phyloP scores from a whole-genome alignment of 306 rosid genomes.

The Vicia sativa region DNA sequence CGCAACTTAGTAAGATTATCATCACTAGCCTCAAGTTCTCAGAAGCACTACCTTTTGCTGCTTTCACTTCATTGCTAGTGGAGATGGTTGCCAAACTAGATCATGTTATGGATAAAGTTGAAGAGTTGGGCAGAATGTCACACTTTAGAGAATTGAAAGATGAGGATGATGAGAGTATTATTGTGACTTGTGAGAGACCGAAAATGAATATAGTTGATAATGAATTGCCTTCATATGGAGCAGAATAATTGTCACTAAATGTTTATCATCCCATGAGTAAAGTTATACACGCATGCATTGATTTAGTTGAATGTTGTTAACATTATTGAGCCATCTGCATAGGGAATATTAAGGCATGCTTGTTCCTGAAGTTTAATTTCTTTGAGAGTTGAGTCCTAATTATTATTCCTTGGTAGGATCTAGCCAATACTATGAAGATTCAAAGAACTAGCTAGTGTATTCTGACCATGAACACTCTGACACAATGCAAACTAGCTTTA shows the following conservation, averaged over 20 bases:
- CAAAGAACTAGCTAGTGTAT: conserved; percentile 5
- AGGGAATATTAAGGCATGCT: not conserved
- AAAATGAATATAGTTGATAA: conserved; percentile 22
- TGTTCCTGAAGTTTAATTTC: not conserved
- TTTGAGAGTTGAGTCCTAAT: not conserved
- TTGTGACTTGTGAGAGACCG: conserved; percentile 57
- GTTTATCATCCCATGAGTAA: not conserved
- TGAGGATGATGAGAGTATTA: conserved; percentile 51
- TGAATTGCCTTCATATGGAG: conserved; percentile 47
- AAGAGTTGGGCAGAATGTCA: conserved; percentile 67
- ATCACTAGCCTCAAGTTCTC: conserved; percentile 74
- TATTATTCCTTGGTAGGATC: not conserved
- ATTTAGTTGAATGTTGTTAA: not conserved
- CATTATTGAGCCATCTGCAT: not conserved
- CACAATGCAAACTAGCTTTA: not conserved
- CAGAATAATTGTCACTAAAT: conserved; percentile 38
- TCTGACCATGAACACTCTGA: not conserved
- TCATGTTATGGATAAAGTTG: conserved; percentile 65
- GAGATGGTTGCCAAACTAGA: conserved; percentile 90
- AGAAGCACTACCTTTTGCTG: conserved; percentile 83
- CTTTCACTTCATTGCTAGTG: conserved; percentile 75
- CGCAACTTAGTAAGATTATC: conserved; percentile 63
- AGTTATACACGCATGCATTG: not conserved
- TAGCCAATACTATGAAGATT: not conserved
- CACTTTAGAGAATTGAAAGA: conserved; percentile 61